Conservation (phyloP, 306 rosid genomes). For the Sechiopsis laciniata region DNA sequence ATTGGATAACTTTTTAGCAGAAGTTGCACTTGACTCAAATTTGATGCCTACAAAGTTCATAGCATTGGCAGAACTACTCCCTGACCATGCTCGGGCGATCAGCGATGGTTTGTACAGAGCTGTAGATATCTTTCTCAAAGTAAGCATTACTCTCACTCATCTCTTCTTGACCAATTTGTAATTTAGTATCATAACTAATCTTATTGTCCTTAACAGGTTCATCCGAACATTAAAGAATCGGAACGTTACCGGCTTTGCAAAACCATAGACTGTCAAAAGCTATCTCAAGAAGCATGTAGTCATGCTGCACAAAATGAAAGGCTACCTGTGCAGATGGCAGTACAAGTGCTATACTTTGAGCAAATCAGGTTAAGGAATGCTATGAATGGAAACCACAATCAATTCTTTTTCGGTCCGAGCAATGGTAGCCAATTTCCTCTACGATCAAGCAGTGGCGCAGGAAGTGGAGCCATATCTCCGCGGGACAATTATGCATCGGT, state of each 20-base stretch:
- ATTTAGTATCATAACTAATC: not conserved
- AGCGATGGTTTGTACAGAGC: constrained; percentile 92
- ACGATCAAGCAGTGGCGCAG: constrained; percentile 94
- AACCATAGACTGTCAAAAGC: constrained; percentile 81
- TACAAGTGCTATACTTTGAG: constrained; percentile 92
- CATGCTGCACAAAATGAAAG: constrained; percentile 97
- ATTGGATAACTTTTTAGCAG: constrained; percentile 76
- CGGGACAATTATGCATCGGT: constrained; percentile 97
- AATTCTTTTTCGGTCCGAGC: constrained; percentile 64
- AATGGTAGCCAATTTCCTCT: constrained; percentile 73
- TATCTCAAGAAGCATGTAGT: constrained; percentile 93
- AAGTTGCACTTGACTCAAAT: constrained; percentile 81
- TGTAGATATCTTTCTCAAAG: constrained; percentile 90
- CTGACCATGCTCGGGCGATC: constrained; percentile 79
- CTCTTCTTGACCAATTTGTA: constrained; percentile 26
- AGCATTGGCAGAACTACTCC: constrained; percentile 75
- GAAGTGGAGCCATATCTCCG: constrained; percentile 97
- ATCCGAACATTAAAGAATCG: constrained; percentile 85
- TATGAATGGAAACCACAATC: constrained; percentile 81
- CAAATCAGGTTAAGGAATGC: constrained; percentile 90
- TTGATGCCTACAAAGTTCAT: constrained; percentile 72
- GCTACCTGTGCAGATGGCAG: constrained; percentile 91
- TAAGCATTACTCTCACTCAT: constrained; percentile 28
- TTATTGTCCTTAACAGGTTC: constrained; percentile 45
- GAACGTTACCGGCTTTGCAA: constrained; percentile 83